These are phyloP conservation scores for Ricinus communis DNA, from an alignment of 345 rosid species.

Conservation along the genomic window DNA sequence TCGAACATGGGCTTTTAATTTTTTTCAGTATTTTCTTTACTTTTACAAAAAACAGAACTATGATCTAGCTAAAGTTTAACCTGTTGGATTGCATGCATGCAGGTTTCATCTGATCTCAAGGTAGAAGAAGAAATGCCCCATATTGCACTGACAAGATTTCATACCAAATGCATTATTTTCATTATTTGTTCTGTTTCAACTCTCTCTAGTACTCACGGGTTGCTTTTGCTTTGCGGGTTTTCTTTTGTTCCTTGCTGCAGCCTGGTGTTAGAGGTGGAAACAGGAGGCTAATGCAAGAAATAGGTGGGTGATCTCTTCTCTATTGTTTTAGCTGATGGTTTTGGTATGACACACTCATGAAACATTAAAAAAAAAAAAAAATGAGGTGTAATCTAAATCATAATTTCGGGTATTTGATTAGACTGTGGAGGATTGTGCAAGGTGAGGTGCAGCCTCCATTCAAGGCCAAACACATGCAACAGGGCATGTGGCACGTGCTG, in stretches of 20 bases:
- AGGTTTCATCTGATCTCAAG: constrained; percentile 35
- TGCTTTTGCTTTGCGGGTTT: no score
- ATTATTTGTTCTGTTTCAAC: no score
- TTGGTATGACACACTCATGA: no score
- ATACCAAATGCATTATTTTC: no score
- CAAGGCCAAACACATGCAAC: constrained; percentile 15
- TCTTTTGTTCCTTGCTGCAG: background rate
- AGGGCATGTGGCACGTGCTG: constrained; percentile 26
- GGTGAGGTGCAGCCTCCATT: constrained; percentile 18
- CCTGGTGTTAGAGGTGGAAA: constrained; percentile 28
- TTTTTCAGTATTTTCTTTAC: no score
- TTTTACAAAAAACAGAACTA: no score
- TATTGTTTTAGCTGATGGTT: background rate
- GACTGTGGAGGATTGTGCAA: constrained; percentile 12
- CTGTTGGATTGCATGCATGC: background rate
- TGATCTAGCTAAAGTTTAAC: no score
- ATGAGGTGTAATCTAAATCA: no score
- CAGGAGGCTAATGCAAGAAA: constrained; percentile 42
- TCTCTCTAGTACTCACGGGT: no score
- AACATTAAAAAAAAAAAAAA: no score
- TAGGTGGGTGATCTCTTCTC: constrained; percentile 21
- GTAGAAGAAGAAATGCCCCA: constrained; percentile 6
- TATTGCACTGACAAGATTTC: background rate
- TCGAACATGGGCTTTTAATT: no score
- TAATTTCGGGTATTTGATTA: background rate